A percentile compares a stretch with the other conserved stretches of the same genome.
Evolutionary conservation across 768 basidiomycete species (phyloP).

Genomic region (Panellus pusillus): DNA sequence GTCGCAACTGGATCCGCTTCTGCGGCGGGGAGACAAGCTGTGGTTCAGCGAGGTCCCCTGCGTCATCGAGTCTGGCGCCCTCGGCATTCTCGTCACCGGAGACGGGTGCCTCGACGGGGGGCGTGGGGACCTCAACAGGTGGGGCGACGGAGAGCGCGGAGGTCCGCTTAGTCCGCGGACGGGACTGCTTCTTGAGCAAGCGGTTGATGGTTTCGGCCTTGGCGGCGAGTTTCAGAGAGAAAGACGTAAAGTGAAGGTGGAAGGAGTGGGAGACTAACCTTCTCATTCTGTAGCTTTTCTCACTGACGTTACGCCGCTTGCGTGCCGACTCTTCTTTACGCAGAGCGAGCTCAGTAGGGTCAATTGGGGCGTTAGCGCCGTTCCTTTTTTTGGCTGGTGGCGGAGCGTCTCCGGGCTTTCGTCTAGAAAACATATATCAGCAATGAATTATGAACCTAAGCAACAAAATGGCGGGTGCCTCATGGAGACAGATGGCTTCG

Average conservation of each 20-base stretch:
- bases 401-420: neutral
- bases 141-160: constrained; percentile 23
- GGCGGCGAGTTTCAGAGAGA: neutral
- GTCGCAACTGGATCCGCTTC: constrained; percentile 39
- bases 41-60: neutral
- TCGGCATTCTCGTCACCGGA: neutral
- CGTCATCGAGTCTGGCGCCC: constrained; percentile 1
- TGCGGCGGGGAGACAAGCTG: neutral
- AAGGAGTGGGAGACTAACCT: constrained; percentile 42
- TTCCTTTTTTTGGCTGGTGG: constrained; percentile 3
- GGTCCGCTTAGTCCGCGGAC: constrained; percentile 57
- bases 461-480: neutral
- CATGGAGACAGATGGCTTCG: neutral
- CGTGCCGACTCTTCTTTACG: constrained; percentile 79
- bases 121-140: constrained; percentile 27
- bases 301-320: constrained; percentile 76
- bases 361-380: neutral
- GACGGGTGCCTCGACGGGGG: constrained; percentile 21
- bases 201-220: constrained; percentile 89
- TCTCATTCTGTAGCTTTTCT: constrained; percentile 87
- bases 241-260: neutral
- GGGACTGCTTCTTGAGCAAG: constrained; percentile 81
- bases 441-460: neutral
- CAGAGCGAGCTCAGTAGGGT: constrained; percentile 57
- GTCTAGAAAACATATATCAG: neutral